These are phyloP conservation scores for Emericellopsis cladophorae DNA, from an alignment of 2,329 filamentous ascomycete species.

Conservation along the genomic window DNA sequence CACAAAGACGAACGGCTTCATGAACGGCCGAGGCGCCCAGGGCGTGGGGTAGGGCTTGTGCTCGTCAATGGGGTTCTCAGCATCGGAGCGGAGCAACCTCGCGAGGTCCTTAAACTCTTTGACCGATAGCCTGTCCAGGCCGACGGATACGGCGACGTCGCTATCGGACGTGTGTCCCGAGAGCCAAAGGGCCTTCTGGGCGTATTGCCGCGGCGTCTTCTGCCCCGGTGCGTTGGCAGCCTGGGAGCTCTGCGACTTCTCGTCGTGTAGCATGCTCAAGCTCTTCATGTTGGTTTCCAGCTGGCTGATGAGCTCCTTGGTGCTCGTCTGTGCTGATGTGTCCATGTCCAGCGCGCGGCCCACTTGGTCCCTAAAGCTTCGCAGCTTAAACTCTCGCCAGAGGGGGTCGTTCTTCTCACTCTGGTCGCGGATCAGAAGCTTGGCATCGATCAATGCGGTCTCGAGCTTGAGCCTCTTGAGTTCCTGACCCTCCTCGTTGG, in stretches of 20 bases:
- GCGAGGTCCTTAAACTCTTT: constrained; percentile 42
- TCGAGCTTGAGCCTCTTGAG: constrained; percentile 2
- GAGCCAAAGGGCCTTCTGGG: background rate
- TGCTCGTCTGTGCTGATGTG: constrained; percentile 9
- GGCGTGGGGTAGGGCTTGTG: constrained; percentile 81
- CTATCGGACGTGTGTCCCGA: background rate
- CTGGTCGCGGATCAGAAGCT: constrained; percentile 2
- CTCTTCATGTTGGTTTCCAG: constrained; percentile 19
- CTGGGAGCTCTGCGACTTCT: constrained; percentile 8
- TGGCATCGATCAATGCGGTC: constrained; percentile 1
- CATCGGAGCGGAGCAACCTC: constrained; percentile 46
- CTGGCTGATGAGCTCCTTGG: constrained; percentile 16
- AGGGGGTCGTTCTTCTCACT: constrained; percentile 1
- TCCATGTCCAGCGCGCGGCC: background rate
- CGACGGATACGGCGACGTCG: constrained; percentile 14
- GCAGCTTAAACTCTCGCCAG: background rate
- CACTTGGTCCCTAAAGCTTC: background rate
- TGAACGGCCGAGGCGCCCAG: constrained; percentile 76
- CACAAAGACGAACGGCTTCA: constrained; percentile 89
- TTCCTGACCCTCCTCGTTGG: background rate
- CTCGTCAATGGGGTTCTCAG: constrained; percentile 64
- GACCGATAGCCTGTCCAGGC: constrained; percentile 21
- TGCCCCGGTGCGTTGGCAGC: constrained; percentile 1
- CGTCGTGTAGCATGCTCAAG: constrained; percentile 17
- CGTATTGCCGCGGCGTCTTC: background rate